Evolutionary conservation across 768 basidiomycete species (phyloP), one percentile per base, ranked within the genome.

Genomic region (Rhizopogon vulgaris): DNA sequence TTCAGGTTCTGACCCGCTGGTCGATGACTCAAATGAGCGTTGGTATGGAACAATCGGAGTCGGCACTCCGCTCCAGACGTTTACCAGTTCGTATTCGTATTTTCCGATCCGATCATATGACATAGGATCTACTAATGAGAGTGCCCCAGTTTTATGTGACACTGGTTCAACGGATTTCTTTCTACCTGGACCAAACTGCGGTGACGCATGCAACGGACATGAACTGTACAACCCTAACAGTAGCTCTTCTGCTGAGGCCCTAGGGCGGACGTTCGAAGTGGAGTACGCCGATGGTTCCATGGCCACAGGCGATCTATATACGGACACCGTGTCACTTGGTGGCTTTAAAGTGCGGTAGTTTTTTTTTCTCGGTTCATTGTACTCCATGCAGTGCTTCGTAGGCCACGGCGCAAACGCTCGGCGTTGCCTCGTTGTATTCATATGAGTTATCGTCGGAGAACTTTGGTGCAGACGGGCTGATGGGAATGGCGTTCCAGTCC

Each of bases 251-350:
- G 60, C 70, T 22, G 41, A 49, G 8, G 50, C 64, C 51, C 48
- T 60, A 36, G 30, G 57, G 18, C 37, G 53, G 15, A 52, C 30
- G 0, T 76, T 78, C 59, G 49, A 55, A 1, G 65, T 78, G 24
- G 0, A 46, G 25, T 80, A 78, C 47, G 76, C 71, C 2, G 76
- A 79, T 51, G 72, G 73, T 5, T 74, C 73, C 4, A 57, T 62
- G 6, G 72, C 74, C 14, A 48, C 52, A 17, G 77, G 78, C 1
- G 56, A 62, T 32, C 58, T 73, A 25, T 78, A 72, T 25, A 25
- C 62, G 18, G 77, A 78, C 51, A 63, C 60, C 1, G 72, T 78
- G n/a, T 58, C 55, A 32, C 54, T 78, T 34, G 67, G 61, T n/a
- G 71, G 70, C 14, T 50, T 56, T n/a, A 45, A 46, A 4, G 64